These are phyloP conservation scores for Catharanthus roseus DNA, from an alignment of 257 asterid species.

Conservation along the genomic window DNA sequence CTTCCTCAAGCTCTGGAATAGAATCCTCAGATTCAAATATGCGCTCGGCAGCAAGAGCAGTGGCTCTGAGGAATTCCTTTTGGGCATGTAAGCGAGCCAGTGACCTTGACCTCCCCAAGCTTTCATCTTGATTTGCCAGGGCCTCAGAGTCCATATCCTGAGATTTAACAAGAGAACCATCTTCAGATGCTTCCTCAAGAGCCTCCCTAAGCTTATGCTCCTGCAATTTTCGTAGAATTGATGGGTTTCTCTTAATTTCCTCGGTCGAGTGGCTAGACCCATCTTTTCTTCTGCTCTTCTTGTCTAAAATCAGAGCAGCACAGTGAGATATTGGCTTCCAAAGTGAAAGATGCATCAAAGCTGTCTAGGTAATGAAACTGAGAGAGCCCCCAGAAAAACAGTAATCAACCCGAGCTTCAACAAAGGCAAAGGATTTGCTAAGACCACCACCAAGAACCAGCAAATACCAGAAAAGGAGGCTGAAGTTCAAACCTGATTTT, in stretches of 20 bases:
- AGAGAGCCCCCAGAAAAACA: constrained; percentile 23
- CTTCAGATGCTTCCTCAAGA: constrained; percentile 97
- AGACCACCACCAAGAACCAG: constrained; percentile 53
- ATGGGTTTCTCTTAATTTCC: constrained; percentile 62
- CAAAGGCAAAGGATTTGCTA: constrained; percentile 28
- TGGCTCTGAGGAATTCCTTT: constrained; percentile 86
- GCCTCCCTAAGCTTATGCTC: constrained; percentile 93
- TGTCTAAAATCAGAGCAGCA: constrained; percentile 88
- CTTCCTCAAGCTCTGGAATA: constrained; percentile 62
- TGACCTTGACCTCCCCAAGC: constrained; percentile 82
- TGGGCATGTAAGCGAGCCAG: constrained; percentile 90
- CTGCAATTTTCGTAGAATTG: constrained; percentile 62
- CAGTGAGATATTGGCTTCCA: constrained; percentile 99
- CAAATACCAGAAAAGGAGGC: constrained; percentile 39
- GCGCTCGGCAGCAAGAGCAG: constrained; percentile 93
- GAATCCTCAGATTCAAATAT: constrained; percentile 55
- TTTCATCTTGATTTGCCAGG: constrained; percentile 56
- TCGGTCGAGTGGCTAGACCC: constrained; percentile 55
- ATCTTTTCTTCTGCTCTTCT: constrained; percentile 78
- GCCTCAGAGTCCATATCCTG: constrained; percentile 70
- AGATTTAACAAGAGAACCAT: constrained; percentile 83
- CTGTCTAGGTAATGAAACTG: constrained; percentile 29
- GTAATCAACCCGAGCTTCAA: constrained; percentile 28
- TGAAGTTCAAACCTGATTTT: constrained; percentile 35
- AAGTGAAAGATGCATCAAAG: constrained; percentile 89